These are phyloP conservation scores for Dactylellina sp. DNA, from an alignment of 2,329 filamentous ascomycete genomes.

Conservation along the genomic window DNA sequence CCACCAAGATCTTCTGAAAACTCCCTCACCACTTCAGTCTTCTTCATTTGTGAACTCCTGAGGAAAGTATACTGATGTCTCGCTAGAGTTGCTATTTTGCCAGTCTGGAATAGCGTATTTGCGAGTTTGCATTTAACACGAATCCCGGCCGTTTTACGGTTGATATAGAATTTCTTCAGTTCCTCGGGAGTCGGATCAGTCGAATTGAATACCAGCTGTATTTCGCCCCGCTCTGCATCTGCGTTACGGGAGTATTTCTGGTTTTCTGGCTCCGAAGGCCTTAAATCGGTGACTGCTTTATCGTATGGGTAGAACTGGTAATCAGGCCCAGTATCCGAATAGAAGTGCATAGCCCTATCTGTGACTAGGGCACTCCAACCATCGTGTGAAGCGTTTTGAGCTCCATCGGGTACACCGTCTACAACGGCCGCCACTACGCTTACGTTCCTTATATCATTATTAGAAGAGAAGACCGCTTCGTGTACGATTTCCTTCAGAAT, in stretches of 20 bases:
- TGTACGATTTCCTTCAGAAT: conserved; percentile 26
- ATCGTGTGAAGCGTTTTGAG: background rate
- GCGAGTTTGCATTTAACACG: conserved; percentile 68
- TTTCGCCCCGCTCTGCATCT: conserved; percentile 14
- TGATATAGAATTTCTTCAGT: background rate
- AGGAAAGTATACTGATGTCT: conserved; percentile 35
- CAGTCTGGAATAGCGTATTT: conserved; percentile 82
- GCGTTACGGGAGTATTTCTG: background rate
- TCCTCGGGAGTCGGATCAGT: background rate
- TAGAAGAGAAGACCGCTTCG: conserved; percentile 16
- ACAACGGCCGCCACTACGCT: conserved; percentile 21
- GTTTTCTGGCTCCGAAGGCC: background rate
- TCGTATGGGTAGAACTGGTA: background rate
- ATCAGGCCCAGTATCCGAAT: background rate
- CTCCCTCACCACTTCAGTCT: background rate
- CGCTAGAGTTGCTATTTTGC: conserved; percentile 71
- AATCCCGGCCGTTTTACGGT: background rate
- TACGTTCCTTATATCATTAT: background rate
- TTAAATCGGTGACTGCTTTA: no score
- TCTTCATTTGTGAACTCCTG: background rate
- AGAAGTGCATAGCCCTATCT: conserved; percentile 4
- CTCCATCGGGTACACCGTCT: conserved; percentile 8
- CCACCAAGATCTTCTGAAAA: conserved; percentile 10
- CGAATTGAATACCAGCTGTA: conserved; percentile 25
- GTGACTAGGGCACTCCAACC: conserved; percentile 35